phyloP scores from a whole-genome alignment of 2,329 filamentous ascomycete species.

The Tolypocladium pustulatum region DNA sequence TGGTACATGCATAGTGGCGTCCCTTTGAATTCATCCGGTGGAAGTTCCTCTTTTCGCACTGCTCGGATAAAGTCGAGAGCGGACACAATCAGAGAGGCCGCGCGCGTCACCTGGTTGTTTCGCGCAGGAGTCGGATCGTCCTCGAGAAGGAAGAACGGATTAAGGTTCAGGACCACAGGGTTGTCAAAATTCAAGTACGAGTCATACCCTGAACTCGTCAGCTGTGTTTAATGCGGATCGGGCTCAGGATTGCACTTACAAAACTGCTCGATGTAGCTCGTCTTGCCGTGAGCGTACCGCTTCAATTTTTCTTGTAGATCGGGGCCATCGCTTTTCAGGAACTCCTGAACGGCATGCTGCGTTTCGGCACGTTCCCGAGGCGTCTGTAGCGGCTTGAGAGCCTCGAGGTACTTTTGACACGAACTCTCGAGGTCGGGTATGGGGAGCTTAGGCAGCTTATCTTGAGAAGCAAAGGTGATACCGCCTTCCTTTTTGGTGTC shows the following conservation, averaged over 20 bases:
- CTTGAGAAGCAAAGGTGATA: constrained; percentile 82
- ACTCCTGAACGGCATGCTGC: constrained; percentile 68
- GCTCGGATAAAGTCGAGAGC: constrained; percentile 87
- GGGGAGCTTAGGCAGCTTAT: constrained; percentile 80
- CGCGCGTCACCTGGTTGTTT: constrained; percentile 92
- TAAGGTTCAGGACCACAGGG: constrained; percentile 91
- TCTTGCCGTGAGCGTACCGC: constrained; percentile 80
- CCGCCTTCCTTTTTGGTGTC: constrained; percentile 50
- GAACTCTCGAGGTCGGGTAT: constrained; percentile 80
- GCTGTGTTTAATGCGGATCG: not conserved
- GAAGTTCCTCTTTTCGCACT: constrained; percentile 83
- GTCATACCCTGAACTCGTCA: constrained; percentile 67
- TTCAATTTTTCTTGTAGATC: constrained; percentile 81
- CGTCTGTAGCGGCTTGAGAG: constrained; percentile 71
- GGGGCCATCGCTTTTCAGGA: constrained; percentile 70
- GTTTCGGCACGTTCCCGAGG: constrained; percentile 76
- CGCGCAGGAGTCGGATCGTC: constrained; percentile 94
- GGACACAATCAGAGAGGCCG: constrained; percentile 84
- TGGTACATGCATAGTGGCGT: constrained; percentile 96
- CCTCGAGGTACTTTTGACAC: constrained; percentile 67
- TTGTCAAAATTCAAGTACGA: constrained; percentile 98
- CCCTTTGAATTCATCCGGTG: constrained; percentile 75
- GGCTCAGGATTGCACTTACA: constrained; percentile 51
- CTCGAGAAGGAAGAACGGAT: constrained; percentile 94
- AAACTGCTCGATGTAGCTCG: constrained; percentile 97